Conservation (phyloP, 768 basidiomycete species). For the Xerocomellus intermedius region DNA sequence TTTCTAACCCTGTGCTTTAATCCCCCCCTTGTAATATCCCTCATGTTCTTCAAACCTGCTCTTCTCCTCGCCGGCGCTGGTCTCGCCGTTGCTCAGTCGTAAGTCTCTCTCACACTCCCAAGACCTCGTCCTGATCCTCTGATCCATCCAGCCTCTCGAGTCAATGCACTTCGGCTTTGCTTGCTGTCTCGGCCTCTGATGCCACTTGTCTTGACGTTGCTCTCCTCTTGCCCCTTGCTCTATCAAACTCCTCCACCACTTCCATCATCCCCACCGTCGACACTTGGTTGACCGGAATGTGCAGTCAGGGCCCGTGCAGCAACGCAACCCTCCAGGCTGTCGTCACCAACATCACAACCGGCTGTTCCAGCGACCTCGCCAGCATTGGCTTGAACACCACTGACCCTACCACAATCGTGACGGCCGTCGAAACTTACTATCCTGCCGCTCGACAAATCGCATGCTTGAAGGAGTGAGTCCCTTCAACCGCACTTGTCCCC, state of each 20-base stretch:
- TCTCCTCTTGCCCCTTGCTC: slow-evolving; percentile 29
- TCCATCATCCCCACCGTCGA: slow-evolving; percentile 46
- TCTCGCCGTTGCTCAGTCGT: slow-evolving; percentile 45
- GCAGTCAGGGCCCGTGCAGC: slow-evolving; percentile 51
- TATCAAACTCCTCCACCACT: slow-evolving; percentile 23
- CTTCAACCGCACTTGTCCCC: not conserved
- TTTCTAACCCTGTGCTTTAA: not conserved
- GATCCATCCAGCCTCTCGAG: slow-evolving; percentile 13
- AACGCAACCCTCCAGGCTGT: slow-evolving; percentile 58
- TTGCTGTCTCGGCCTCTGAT: slow-evolving; percentile 39
- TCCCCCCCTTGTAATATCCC: not conserved
- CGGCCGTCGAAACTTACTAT: slow-evolving; percentile 51
- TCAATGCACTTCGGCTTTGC: slow-evolving; percentile 48
- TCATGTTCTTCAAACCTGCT: slow-evolving; percentile 27
- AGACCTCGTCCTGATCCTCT: not conserved
- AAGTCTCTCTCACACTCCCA: slow-evolving; percentile 17
- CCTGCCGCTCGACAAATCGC: slow-evolving; percentile 52
- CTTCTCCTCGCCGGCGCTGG: slow-evolving; percentile 35
- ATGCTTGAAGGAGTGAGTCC: slow-evolving; percentile 66
- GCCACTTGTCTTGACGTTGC: slow-evolving; percentile 42
- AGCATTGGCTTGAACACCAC: slow-evolving; percentile 21
- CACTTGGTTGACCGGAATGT: slow-evolving; percentile 60
- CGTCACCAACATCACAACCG: slow-evolving; percentile 50
- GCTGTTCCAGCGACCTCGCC: slow-evolving; percentile 45
- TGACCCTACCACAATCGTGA: slow-evolving; percentile 26